A percentile compares a stretch with the other conserved stretches of the same genome.
phyloP scores from a whole-genome alignment of 306 rosid species.

The Styphnolobium japonicum region DNA sequence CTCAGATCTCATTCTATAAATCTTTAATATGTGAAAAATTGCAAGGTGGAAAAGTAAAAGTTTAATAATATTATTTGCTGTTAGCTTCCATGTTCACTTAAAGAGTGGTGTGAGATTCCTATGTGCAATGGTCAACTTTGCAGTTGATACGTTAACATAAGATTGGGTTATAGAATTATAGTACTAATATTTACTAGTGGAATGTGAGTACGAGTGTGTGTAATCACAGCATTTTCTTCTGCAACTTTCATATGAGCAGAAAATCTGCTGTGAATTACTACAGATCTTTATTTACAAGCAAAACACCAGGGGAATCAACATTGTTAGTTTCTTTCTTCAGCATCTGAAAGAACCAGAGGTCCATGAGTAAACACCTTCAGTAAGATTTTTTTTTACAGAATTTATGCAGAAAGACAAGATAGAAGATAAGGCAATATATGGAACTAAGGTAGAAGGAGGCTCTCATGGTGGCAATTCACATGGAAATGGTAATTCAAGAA shows the following conservation, averaged over 20 bases:
- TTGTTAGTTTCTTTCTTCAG: constrained; percentile 8
- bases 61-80: not conserved
- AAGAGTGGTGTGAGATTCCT: not conserved
- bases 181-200: not conserved
- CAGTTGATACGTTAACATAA: not conserved
- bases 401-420: constrained; percentile 33
- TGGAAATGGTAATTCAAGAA: constrained; percentile 26
- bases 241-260: not conserved
- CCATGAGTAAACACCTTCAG: not conserved
- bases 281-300: not conserved
- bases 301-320: not conserved
- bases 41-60: not conserved
- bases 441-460: constrained; percentile 41
- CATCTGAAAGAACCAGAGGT: not conserved
- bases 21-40: not conserved
- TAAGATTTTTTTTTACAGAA: constrained; percentile 24
- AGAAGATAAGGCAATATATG: constrained; percentile 23
- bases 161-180: not conserved
- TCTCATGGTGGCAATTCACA: constrained; percentile 30
- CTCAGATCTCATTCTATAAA: not conserved
- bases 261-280: no score
- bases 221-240: not conserved
- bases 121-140: not conserved
- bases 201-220: not conserved
- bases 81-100: not conserved